phyloP scores from a whole-genome alignment of 2,329 filamentous ascomycete genomes.

The Phyllosticta citriasiana region DNA sequence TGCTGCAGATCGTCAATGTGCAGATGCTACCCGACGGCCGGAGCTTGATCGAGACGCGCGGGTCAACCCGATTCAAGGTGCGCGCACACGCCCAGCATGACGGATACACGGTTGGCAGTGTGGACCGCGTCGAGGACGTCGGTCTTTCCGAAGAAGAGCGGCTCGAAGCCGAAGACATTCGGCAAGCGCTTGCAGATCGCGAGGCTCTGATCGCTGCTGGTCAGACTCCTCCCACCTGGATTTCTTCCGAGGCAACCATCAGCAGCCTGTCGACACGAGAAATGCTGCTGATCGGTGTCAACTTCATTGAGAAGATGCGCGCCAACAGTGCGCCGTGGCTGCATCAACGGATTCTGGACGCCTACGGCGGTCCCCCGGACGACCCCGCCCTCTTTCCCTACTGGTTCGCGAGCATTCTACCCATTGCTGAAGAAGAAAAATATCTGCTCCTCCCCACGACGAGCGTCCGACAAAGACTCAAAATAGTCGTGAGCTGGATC shows the following conservation, averaged over 20 bases:
- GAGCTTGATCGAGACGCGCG: slow-evolving; percentile 69
- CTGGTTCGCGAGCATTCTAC: slow-evolving; percentile 80
- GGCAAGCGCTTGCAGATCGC: slow-evolving; percentile 21
- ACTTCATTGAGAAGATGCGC: slow-evolving; percentile 62
- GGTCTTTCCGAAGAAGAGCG: slow-evolving; percentile 69
- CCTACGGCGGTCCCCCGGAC: slow-evolving; percentile 67
- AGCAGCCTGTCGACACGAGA: slow-evolving; percentile 58
- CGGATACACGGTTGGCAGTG: slow-evolving; percentile 66
- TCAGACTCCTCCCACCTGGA: slow-evolving; percentile 3
- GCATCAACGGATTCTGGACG: slow-evolving; percentile 57
- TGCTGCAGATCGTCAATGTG: slow-evolving; percentile 64
- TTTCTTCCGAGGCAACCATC: slow-evolving; percentile 23
- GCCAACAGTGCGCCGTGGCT: slow-evolving; percentile 64
- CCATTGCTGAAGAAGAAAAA: slow-evolving; percentile 67
- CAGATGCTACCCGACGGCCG: slow-evolving; percentile 70
- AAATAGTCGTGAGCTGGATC: slow-evolving; percentile 75
- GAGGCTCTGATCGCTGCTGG: slow-evolving; percentile 9
- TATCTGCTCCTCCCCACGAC: slow-evolving; percentile 63
- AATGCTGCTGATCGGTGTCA: slow-evolving; percentile 53
- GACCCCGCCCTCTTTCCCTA: slow-evolving; percentile 75
- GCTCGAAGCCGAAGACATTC: slow-evolving; percentile 60
- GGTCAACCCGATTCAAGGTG: slow-evolving; percentile 67
- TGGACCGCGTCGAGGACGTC: slow-evolving; percentile 74
- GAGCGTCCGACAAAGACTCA: slow-evolving; percentile 70
- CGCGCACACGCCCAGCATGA: slow-evolving; percentile 55